Base-by-base conservation (phyloP, 208 protist genomes). In the Crithidia mellificae region DNA sequence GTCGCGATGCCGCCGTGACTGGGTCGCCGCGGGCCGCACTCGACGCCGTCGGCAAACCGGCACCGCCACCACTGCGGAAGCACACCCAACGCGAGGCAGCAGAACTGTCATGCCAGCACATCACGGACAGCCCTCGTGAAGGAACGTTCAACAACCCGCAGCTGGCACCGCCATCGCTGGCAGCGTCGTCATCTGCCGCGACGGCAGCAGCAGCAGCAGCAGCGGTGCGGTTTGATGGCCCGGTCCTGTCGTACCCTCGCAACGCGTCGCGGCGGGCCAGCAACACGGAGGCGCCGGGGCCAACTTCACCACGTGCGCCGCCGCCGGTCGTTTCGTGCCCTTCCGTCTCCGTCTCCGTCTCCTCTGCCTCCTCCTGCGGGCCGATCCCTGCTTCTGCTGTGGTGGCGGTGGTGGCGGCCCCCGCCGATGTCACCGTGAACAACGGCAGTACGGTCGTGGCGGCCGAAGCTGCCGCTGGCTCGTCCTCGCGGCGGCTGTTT, bases 41-140 rank as follows among this genome's bases (percentile, higher is more conserved):
- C 11, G 53, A 41, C 24, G 49, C 43, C 27, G 2, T 57, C 11
- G 15, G 5, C 1, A 58, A 63, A 24, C 38, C 63, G 2, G 27
- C 41, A 9, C 69, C 55, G 30, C 53, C 63, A 12, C 57, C 69
- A 17, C 68, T n/a, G 24, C 56, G 69, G 44, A 61, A 71, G 50
- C 71, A 59, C 47, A 71, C 71, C 7, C 63, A 62, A 55, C 62
- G 41, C 19, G 71, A 77, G 19, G 63, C 56, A 30, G 71, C 62
- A 6, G 57, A 57, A 19, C 27, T 51, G 32, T 49, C 50, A 2
- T 12, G 2, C n/a, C 53, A 57, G 15, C 56, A 58, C 11, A 47
- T 52, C 29, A n/a, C 15, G 2, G 24, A 51, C 25, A 24, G 20
- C 20, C 29, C 44, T 57, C 32, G 5, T 2, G 19, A 19, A 2